phyloP scores from a whole-genome alignment of 495 filamentous ascomycete species.

The Aspergillus olivimuriae region DNA sequence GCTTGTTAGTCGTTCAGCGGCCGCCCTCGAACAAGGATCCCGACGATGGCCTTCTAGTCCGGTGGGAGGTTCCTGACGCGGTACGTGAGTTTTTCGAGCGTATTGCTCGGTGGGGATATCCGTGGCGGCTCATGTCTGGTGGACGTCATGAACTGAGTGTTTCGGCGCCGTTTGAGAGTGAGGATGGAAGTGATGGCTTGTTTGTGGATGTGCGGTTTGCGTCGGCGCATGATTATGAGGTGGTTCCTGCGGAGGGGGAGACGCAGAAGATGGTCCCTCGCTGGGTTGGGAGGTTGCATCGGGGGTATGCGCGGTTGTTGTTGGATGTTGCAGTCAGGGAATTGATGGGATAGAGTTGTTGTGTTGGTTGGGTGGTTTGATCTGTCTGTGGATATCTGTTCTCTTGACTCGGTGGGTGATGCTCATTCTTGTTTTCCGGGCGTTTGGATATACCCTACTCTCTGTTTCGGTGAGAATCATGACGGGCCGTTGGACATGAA shows the following conservation, averaged over 20 bases:
- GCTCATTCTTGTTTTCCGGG: too few species aligned
- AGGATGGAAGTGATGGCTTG: slow-evolving; percentile 1
- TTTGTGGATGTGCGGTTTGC: slow-evolving; percentile 29
- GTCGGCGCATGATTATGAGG: slow-evolving; percentile 27
- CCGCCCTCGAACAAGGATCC: slow-evolving; percentile 3
- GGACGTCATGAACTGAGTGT: slow-evolving; percentile 32
- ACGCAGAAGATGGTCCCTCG: slow-evolving; percentile 24
- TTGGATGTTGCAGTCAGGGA: slow-evolving; percentile 20
- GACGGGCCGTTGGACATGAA: too few species aligned
- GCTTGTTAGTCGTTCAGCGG: slow-evolving; percentile 14
- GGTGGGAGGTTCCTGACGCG: slow-evolving; percentile 18
- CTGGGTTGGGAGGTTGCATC: slow-evolving; percentile 24
- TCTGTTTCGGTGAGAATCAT: too few species aligned
- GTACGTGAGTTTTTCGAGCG: slow-evolving; percentile 24
- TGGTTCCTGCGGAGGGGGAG: slow-evolving; percentile 16
- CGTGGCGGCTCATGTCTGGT: slow-evolving; percentile 30
- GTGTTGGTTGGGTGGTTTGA: too few species aligned
- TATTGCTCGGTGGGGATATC: slow-evolving; percentile 27
- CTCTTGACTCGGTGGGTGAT: too few species aligned
- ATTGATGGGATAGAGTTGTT: slow-evolving; percentile 4
- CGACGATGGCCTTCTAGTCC: slow-evolving; percentile 20
- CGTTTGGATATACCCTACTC: too few species aligned
- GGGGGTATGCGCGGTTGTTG: slow-evolving; percentile 22
- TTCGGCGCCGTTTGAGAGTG: slow-evolving; percentile 17
- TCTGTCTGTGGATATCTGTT: too few species aligned